Evolutionary conservation across 2,329 filamentous ascomycete species (phyloP), one percentile per base, ranked within the genome.

Genomic region (Diaporthe nobilis): DNA sequence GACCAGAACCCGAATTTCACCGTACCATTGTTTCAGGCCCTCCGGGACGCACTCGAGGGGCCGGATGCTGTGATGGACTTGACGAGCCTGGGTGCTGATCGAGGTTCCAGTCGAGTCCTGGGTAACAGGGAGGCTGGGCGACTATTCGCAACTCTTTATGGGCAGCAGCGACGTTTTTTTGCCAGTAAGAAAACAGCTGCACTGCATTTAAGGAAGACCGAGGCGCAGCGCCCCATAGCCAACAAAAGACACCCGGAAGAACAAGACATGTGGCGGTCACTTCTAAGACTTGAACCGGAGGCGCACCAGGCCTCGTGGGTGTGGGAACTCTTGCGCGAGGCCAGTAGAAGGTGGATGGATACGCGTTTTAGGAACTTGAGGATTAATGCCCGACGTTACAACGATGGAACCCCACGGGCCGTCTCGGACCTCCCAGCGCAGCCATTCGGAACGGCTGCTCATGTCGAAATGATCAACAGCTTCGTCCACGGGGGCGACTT

Each of bases 351-450:
- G 3, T 51, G 28, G 28, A 17, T 39, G 31, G 63, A 68, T 37
- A 22, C 25, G 22, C 63, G 63, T 39, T 4, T 39, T 7, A 51
- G 63, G 22, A 1, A 3, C 7, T 3, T 68, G 17, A 51, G 63
- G 31, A 10, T 0, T 4, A 5, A 4, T n/a, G 13, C 5, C 6
- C 4, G 28, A 13, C 6, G 2, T 13, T 17, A 34, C 2, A 4
- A 22, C 4, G 5, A 34, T 10, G 28, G 28, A 6, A 15, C 9
- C 3, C 13, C 5, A n/a, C 3, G 37, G 10, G 37, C 2, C 37
- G 37, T 9, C 31, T 4, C 6, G 5, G 37, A 57, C 25, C 25
- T 8, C 12, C 37, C 37, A 39, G 12, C 3, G 53, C 25, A 57
- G 5, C 60, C 61, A 31, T 1, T 1, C 6, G 10, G 20, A 17